Conservation (phyloP, 2,329 filamentous ascomycete species). For the Westerdykella sp. region DNA sequence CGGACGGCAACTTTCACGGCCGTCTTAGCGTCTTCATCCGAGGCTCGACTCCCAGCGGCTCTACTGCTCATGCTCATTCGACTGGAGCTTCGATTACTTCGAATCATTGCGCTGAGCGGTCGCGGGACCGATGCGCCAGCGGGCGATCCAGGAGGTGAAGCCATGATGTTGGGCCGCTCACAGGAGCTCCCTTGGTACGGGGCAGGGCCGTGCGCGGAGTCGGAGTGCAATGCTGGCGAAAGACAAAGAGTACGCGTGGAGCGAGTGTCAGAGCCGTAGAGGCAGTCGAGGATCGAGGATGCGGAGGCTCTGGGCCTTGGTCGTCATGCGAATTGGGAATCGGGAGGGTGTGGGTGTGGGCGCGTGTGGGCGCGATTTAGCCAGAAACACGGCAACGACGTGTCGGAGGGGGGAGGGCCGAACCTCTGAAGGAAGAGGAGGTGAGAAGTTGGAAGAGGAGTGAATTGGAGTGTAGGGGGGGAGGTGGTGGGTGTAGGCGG, state of each 20-base stretch:
- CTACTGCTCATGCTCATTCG: constrained; percentile 81
- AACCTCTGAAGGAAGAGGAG: not conserved
- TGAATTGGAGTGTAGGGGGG: not conserved
- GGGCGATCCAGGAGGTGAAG: constrained; percentile 36
- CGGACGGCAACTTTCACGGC: constrained; percentile 95
- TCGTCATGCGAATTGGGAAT: too few relatives aligned
- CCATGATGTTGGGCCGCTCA: constrained; percentile 16
- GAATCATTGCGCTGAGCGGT: constrained; percentile 75
- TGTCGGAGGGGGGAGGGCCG: not conserved
- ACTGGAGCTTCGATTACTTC: constrained; percentile 71
- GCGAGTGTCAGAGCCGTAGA: not conserved
- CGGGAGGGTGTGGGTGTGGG: not conserved
- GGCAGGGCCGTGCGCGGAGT: not conserved
- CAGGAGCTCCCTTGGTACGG: not conserved
- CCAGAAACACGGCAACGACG: not conserved
- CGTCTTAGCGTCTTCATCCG: constrained; percentile 83
- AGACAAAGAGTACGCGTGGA: not conserved
- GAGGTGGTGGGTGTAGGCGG: not conserved
- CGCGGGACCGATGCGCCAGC: constrained; percentile 45
- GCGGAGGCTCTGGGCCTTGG: too few relatives aligned
- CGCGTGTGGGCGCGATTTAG: not conserved
- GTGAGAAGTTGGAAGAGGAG: not conserved
- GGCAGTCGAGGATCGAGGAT: not conserved
- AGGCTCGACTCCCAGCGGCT: constrained; percentile 69
- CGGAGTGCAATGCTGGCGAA: not conserved